Percentiles rank a stretch among this genome's conserved stretches.
Evolutionary conservation across 352 stramenopile species (phyloP).

Genomic region (Blastocystis sp.): DNA sequence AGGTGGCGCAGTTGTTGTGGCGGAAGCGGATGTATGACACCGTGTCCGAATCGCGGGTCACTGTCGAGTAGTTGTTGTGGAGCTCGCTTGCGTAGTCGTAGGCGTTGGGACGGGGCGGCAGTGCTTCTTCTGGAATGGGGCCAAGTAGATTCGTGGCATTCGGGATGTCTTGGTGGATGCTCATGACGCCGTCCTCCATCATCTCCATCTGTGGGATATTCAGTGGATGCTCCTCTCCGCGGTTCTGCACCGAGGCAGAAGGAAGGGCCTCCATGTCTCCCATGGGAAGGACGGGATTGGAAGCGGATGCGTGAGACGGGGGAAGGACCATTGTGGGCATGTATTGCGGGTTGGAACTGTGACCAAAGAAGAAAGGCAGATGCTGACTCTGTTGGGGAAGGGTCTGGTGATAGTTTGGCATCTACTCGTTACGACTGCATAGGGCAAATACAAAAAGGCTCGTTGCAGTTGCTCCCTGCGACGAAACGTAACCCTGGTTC

Average conservation of each 20-base stretch:
- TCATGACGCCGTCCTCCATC: constrained; percentile 36
- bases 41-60: neutral
- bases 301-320: neutral
- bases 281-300: neutral
- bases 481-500: neutral
- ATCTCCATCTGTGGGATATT: constrained; percentile 46
- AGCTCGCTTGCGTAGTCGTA: constrained; percentile 53
- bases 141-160: neutral
- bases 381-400: neutral
- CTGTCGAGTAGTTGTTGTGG: constrained; percentile 3
- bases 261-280: neutral
- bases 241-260: neutral
- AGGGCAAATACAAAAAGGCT: neutral
- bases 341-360: constrained; percentile 1
- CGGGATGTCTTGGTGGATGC: neutral
- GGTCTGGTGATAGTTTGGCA: constrained; percentile 7
- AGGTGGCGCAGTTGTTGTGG: constrained; percentile 10
- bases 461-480: neutral
- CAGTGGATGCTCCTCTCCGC: constrained; percentile 8
- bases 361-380: constrained; percentile 44
- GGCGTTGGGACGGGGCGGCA: neutral
- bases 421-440: neutral
- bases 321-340: constrained; percentile 31
- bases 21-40: constrained; percentile 8
- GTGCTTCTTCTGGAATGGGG: neutral